Percentiles rank a stretch among this genome's conserved stretches.
Evolutionary conservation across 208 protist species (phyloP).

Genomic region (Leishmania turanica): DNA sequence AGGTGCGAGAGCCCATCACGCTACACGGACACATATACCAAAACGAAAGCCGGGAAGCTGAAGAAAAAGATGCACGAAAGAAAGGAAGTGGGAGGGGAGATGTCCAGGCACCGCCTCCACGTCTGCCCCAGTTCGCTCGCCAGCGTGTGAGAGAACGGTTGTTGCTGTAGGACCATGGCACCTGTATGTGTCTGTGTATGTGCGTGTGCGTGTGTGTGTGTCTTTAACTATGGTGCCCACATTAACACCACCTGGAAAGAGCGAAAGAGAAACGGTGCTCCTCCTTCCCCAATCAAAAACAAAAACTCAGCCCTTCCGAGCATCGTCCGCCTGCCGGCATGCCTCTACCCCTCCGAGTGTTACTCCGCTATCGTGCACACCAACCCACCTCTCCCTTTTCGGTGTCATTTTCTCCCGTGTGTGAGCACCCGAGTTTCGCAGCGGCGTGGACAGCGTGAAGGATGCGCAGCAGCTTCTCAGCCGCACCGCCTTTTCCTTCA

Average conservation of each 20-base stretch:
- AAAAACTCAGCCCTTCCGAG: neutral
- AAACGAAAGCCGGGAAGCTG: too few species aligned
- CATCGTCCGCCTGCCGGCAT: neutral
- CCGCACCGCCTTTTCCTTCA: too few species aligned
- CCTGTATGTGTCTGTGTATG: neutral
- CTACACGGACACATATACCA: neutral
- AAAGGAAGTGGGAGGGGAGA: neutral
- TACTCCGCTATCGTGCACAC: too few species aligned
- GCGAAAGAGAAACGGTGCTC: neutral
- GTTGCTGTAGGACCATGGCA: neutral
- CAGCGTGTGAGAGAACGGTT: neutral
- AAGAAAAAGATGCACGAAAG: neutral
- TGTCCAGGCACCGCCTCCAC: neutral
- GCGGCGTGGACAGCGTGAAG: neutral
- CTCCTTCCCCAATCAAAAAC: neutral
- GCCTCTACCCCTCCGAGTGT: too few species aligned
- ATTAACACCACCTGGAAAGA: neutral
- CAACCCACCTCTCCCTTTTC: too few species aligned
- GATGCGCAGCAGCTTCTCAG: neutral
- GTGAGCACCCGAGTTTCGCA: neutral
- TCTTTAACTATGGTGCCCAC: neutral
- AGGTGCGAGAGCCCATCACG: neutral
- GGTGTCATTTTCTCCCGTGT: neutral
- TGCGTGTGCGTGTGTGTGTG: neutral
- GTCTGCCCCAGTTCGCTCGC: neutral